Conservation (phyloP, 2,329 filamentous ascomycete genomes). For the Sporothrix curviconia region DNA sequence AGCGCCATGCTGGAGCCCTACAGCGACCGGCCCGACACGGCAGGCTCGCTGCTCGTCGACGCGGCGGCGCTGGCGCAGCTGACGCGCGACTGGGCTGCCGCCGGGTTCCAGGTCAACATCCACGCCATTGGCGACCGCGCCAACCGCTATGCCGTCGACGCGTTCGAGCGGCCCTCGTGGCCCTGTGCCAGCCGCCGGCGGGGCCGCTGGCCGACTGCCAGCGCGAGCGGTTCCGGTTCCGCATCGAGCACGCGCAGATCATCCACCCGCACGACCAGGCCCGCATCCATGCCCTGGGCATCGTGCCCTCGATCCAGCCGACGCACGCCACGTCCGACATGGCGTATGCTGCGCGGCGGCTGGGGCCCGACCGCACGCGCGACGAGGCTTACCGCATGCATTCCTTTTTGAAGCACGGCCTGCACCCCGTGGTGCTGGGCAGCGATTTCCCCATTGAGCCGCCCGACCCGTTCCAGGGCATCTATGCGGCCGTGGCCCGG, state of each 20-base stretch:
- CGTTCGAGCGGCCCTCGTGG: conserved; percentile 51
- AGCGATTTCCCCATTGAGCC: conserved; percentile 69
- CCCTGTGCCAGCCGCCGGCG: conserved; percentile 42
- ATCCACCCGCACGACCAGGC: conserved; percentile 59
- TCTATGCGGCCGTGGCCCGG: conserved; percentile 61
- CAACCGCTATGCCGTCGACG: conserved; percentile 58
- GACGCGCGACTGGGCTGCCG: conserved; percentile 50
- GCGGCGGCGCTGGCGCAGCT: conserved; percentile 50
- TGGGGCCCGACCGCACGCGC: conserved; percentile 49
- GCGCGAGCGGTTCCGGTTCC: conserved; percentile 40
- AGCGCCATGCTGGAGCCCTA: conserved; percentile 67
- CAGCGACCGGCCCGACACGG: conserved; percentile 53
- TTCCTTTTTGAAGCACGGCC: conserved; percentile 42
- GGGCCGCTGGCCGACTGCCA: conserved; percentile 29
- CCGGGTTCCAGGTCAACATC: conserved; percentile 63
- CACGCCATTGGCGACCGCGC: conserved; percentile 67
- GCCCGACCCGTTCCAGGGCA: conserved; percentile 58
- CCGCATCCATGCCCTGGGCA: conserved; percentile 51
- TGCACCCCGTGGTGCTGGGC: conserved; percentile 42
- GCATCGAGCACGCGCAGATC: conserved; percentile 66
- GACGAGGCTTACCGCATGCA: conserved; percentile 61
- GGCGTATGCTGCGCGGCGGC: conserved; percentile 55
- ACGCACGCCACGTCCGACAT: conserved; percentile 68
- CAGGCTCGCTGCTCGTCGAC: conserved; percentile 61
- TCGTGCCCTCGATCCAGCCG: conserved; percentile 64